These are phyloP conservation scores for Trametes versicolor DNA, from an alignment of 1,284 basidiomycete genomes.

Conservation along the genomic window DNA sequence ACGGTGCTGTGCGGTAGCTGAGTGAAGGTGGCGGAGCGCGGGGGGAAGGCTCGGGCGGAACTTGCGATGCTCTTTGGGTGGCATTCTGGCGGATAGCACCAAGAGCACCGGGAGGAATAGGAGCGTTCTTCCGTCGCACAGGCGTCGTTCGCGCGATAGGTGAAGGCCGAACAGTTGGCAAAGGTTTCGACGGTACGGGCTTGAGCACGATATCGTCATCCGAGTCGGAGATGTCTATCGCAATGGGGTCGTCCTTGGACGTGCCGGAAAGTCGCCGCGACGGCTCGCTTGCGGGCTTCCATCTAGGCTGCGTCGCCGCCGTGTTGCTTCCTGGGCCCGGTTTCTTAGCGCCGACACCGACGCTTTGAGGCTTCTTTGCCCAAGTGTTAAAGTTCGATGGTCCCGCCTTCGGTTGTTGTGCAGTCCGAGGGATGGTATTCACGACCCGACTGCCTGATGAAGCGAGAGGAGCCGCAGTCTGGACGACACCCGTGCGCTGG, in stretches of 20 bases:
- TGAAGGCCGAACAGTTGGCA: background rate
- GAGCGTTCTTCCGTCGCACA: background rate
- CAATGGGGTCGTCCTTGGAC: slow-evolving; percentile 16
- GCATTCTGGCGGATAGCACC: background rate
- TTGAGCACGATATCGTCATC: background rate
- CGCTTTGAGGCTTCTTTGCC: slow-evolving; percentile 4
- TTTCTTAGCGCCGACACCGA: background rate
- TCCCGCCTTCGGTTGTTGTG: slow-evolving; percentile 6
- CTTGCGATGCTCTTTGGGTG: background rate
- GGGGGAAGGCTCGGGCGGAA: background rate
- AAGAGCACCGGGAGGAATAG: background rate
- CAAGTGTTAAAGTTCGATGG: slow-evolving; percentile 13
- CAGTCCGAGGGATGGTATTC: slow-evolving; percentile 8
- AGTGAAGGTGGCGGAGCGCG: slow-evolving; percentile 8
- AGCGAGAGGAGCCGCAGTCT: slow-evolving; percentile 12
- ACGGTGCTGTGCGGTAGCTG: slow-evolving; percentile 13
- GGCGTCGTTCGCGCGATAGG: slow-evolving; percentile 1
- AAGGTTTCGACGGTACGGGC: slow-evolving; percentile 2
- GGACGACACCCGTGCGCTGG: slow-evolving; percentile 5
- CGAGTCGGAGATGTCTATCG: slow-evolving; percentile 16
- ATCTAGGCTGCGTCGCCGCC: background rate
- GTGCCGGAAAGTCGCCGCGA: background rate
- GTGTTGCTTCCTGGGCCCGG: background rate
- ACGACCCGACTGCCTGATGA: slow-evolving; percentile 21
- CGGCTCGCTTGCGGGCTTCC: background rate